These are phyloP conservation scores for Gracilaria gracilis DNA, from an alignment of 23 red algal genomes.

Conservation along the genomic window DNA sequence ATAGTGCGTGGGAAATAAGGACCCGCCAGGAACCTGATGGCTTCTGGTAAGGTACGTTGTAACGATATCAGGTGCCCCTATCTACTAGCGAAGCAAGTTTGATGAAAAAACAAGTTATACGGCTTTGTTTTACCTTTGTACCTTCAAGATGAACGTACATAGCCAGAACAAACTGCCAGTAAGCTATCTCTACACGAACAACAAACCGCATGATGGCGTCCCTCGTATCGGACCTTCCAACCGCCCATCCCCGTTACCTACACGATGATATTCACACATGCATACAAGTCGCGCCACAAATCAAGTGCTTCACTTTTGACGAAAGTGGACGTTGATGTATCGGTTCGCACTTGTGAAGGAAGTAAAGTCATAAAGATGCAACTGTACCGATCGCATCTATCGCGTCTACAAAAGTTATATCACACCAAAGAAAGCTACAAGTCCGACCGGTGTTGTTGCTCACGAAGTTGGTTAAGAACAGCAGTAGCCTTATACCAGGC, in stretches of 20 bases:
- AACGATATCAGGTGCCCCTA: not conserved
- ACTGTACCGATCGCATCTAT: not conserved
- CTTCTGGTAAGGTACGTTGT: too few relatives aligned
- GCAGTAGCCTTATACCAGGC: conserved; percentile 1
- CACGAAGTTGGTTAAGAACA: not conserved
- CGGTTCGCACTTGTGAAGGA: not conserved
- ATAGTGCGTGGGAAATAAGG: too few relatives aligned
- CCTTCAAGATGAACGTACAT: not conserved
- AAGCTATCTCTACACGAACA: not conserved
- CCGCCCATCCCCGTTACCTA: not conserved
- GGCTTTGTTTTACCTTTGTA: not conserved
- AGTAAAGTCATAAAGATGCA: not conserved
- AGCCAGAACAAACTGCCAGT: not conserved
- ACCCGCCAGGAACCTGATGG: too few relatives aligned
- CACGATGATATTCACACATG: not conserved
- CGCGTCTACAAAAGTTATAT: not conserved
- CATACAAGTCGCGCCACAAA: not conserved
- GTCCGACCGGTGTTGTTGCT: not conserved
- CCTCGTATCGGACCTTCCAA: not conserved
- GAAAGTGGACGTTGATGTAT: not conserved
- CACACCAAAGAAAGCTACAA: not conserved
- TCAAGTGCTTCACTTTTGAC: not conserved
- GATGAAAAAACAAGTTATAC: conserved; percentile 6
- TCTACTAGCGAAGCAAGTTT: not conserved
- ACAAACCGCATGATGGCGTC: not conserved